Conservation (phyloP, 805 yeast species). For the Wickerhamiella australiensis region DNA sequence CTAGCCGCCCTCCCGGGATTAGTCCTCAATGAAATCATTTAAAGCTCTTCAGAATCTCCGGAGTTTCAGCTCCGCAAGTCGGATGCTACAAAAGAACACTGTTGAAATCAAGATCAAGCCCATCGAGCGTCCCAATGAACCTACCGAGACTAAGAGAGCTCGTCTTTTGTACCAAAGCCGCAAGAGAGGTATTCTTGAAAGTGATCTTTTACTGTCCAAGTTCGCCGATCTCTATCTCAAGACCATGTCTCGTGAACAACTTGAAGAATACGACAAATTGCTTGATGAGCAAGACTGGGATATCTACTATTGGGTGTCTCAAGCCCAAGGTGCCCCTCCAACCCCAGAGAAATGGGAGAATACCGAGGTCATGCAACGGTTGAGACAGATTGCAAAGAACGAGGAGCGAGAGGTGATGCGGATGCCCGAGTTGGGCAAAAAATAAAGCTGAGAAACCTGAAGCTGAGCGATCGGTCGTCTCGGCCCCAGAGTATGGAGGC, state of each 20-base stretch:
- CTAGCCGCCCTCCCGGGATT: too few relatives aligned
- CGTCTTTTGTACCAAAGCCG: conserved; percentile 82
- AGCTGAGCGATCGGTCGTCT: too few relatives aligned
- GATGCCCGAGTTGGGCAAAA: conserved; percentile 62
- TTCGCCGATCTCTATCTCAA: conserved; percentile 69
- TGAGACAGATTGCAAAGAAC: conserved; percentile 67
- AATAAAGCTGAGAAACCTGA: too few relatives aligned
- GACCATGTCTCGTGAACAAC: conserved; percentile 46
- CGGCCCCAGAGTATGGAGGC: too few relatives aligned
- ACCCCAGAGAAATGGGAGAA: conserved; percentile 78
- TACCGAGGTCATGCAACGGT: conserved; percentile 45
- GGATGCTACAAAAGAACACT: conserved; percentile 22
- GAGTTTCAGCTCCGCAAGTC: not conserved
- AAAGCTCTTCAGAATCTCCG: not conserved
- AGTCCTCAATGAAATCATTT: not conserved
- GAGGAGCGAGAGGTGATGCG: conserved; percentile 59
- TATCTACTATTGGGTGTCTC: conserved; percentile 94
- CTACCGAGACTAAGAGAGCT: conserved; percentile 65
- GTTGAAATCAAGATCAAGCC: conserved; percentile 50
- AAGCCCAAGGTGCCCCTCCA: conserved; percentile 58
- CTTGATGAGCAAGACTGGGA: conserved; percentile 98
- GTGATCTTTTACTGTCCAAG: conserved; percentile 72
- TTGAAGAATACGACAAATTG: conserved; percentile 70
- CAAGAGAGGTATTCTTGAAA: conserved; percentile 89
- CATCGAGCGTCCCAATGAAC: conserved; percentile 60